Conservation (phyloP, 345 rosid genomes). For the Populus euphratica region DNA sequence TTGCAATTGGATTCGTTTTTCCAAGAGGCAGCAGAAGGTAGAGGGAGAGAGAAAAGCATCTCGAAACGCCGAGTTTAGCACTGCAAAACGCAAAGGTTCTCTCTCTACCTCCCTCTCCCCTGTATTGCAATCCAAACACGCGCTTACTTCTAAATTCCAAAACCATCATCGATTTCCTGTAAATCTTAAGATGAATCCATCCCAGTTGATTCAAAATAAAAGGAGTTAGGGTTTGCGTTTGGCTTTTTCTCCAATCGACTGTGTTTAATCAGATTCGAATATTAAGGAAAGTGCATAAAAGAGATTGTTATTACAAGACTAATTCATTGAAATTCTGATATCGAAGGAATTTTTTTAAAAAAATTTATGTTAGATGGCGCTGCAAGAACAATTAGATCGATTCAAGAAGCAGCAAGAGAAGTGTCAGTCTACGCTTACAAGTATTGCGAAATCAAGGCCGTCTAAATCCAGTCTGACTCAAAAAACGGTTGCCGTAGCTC, state of each 20-base stretch:
- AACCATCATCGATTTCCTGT: not conserved
- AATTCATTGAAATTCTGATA: not conserved
- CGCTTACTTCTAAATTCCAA: not conserved
- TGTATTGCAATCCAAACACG: not conserved
- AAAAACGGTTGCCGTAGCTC: slow-evolving; percentile 18
- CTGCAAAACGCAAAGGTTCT: not conserved
- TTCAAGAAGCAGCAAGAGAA: slow-evolving; percentile 79
- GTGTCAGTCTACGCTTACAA: slow-evolving; percentile 59
- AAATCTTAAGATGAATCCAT: not conserved
- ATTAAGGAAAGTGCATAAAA: no score
- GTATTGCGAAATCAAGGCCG: slow-evolving; percentile 45
- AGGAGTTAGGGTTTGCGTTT: not conserved
- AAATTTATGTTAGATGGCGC: slow-evolving; percentile 41
- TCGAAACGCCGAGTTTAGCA: not conserved
- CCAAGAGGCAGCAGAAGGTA: no score
- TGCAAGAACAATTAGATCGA: slow-evolving; percentile 55
- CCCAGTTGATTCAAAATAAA: not conserved
- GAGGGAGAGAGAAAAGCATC: no score
- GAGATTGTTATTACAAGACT: no score
- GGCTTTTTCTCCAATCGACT: not conserved
- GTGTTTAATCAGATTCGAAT: not conserved
- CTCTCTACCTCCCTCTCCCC: not conserved
- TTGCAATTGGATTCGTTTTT: no score
- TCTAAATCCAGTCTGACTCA: slow-evolving; percentile 28
- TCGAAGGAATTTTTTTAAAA: no score